These are phyloP conservation scores for bread wheat (Triticum aestivum) DNA, from an alignment of 176 grass and related monocot species.

Conservation along the genomic window DNA sequence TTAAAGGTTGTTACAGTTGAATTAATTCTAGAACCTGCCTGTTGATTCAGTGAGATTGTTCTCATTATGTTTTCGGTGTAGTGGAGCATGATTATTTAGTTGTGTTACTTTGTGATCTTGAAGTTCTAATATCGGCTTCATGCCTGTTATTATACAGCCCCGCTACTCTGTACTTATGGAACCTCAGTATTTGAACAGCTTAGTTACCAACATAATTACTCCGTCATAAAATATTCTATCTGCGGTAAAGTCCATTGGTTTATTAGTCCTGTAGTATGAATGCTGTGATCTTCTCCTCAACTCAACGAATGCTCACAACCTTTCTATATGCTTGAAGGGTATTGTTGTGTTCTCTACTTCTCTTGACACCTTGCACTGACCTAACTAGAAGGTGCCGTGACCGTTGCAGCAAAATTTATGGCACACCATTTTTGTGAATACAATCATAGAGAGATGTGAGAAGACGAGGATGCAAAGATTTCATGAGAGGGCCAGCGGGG, in stretches of 20 bases:
- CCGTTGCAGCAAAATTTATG: neutral
- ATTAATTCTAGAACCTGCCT: slow-evolving; percentile 36
- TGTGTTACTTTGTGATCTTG: slow-evolving; percentile 25
- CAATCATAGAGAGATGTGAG: neutral
- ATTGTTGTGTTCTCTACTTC: neutral
- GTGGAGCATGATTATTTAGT: slow-evolving; percentile 30
- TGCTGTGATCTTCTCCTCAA: neutral
- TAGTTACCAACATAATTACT: neutral
- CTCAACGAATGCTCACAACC: slow-evolving; percentile 3
- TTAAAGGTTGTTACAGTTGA: slow-evolving; percentile 69
- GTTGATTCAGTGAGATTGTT: slow-evolving; percentile 29
- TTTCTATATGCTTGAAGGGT: too few species aligned
- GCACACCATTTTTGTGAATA: neutral
- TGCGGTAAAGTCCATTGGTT: slow-evolving; percentile 8
- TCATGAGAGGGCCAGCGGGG: neutral
- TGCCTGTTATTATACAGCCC: neutral
- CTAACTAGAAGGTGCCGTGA: neutral
- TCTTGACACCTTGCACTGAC: neutral
- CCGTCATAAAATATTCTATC: neutral
- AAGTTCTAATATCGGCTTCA: slow-evolving; percentile 8
- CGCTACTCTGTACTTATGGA: slow-evolving; percentile 2
- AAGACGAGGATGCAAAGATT: neutral
- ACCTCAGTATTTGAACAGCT: neutral
- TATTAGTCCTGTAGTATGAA: neutral
- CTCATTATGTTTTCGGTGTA: slow-evolving; percentile 20